Conservation (phyloP, 305 asterid genomes). For the Fraxinus xanthoxyloides region DNA sequence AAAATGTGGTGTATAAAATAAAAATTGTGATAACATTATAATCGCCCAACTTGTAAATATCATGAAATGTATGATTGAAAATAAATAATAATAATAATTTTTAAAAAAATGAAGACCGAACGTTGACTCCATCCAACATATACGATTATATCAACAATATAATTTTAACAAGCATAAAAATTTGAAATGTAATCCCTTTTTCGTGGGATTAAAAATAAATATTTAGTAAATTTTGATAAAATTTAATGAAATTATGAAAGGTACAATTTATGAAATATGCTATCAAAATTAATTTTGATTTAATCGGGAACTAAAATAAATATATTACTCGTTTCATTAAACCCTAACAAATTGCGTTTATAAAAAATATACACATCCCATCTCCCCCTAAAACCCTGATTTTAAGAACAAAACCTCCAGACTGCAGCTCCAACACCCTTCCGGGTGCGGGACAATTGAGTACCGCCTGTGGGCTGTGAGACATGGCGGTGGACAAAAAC, state of each 20-base stretch:
- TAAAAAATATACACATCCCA: not conserved
- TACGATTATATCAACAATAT: too few species aligned
- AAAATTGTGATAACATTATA: too few species aligned
- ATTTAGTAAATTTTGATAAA: too few species aligned
- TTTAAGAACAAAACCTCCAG: not conserved
- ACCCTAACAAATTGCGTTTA: not conserved
- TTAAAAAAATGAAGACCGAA: too few species aligned
- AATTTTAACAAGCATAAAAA: not conserved
- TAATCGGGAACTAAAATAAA: not conserved
- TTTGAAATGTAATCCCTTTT: not conserved
- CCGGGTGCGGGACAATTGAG: not conserved
- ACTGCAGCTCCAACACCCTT: not conserved
- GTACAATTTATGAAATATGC: too few species aligned
- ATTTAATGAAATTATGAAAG: not conserved
- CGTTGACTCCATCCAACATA: too few species aligned
- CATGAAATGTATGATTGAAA: too few species aligned
- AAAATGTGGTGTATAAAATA: too few species aligned
- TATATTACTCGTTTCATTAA: not conserved
- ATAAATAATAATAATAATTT: too few species aligned
- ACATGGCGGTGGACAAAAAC: slow-evolving; percentile 70
- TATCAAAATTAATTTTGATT: not conserved
- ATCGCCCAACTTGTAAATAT: too few species aligned
- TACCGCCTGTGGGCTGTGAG: slow-evolving; percentile 9
- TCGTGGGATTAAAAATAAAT: not conserved
- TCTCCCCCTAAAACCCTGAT: not conserved